Percentiles rank a stretch among this genome's conserved stretches.
Conservation (phyloP, 306 rosid genomes). For the Erythrophleum fordii region DNA sequence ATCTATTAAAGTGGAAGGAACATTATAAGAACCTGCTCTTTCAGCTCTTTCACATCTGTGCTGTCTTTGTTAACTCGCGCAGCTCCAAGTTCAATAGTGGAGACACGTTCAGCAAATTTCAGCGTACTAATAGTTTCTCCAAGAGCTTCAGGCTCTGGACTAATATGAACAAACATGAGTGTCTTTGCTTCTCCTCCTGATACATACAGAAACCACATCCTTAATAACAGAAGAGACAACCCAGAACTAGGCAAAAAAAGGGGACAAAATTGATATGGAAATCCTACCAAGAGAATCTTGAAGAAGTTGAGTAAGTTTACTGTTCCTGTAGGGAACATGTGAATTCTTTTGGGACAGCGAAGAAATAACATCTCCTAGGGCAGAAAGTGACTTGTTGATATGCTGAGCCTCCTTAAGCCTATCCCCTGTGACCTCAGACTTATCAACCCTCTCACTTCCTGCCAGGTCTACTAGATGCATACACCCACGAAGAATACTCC, state of each 20-base stretch:
- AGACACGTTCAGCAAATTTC: conserved; percentile 92
- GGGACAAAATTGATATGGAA: neutral
- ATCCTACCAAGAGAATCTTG: conserved; percentile 90
- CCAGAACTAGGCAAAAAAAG: neutral
- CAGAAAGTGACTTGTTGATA: conserved; percentile 92
- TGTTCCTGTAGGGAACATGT: conserved; percentile 91
- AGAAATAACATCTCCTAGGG: conserved; percentile 93
- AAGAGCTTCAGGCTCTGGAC: conserved; percentile 83
- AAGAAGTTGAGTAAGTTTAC: conserved; percentile 93
- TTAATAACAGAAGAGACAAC: neutral
- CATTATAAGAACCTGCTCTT: conserved; percentile 70
- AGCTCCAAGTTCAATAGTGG: conserved; percentile 88
- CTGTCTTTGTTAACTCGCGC: conserved; percentile 75
- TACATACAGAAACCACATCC: neutral
- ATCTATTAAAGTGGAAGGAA: neutral
- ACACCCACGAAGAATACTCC: conserved; percentile 71
- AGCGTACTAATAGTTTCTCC: conserved; percentile 95
- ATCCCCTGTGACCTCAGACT: conserved; percentile 91
- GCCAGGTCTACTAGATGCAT: conserved; percentile 96
- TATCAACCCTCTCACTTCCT: conserved; percentile 97
- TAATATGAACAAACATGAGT: conserved; percentile 92
- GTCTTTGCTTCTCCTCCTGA: conserved; percentile 96
- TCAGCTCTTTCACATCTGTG: conserved; percentile 78
- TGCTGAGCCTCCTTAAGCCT: conserved; percentile 96
- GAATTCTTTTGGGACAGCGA: conserved; percentile 85